Evolutionary conservation across 1,284 basidiomycete species (phyloP).

Genomic region (Pseudozyma sp.): DNA sequence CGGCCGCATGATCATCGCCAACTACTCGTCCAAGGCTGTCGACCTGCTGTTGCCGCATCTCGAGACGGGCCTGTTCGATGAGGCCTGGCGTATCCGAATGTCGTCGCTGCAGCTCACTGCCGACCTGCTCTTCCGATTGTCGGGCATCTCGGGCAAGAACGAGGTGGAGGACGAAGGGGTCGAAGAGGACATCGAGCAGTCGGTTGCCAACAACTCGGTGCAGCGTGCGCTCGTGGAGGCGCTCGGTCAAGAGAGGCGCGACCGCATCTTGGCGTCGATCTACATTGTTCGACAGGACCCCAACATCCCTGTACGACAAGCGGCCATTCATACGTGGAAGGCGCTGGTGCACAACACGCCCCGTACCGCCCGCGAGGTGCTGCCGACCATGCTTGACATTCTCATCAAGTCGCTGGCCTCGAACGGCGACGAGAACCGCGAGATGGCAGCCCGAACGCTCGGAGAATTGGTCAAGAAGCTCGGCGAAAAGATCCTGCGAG

Average conservation of each 20-base stretch:
- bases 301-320: conserved; percentile 87
- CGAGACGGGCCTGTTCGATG: conserved; percentile 93
- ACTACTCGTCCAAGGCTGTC: conserved; percentile 91
- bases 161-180: conserved; percentile 73
- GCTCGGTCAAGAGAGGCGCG: conserved; percentile 87
- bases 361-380: conserved; percentile 85
- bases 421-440: conserved; percentile 85
- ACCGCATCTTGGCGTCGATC: conserved; percentile 88
- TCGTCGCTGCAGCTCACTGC: conserved; percentile 91
- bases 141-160: conserved; percentile 92
- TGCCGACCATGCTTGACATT: conserved; percentile 75
- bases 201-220: conserved; percentile 72
- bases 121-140: conserved; percentile 96
- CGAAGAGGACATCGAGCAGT: conserved; percentile 73
- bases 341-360: conserved; percentile 84
- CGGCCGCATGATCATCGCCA: conserved; percentile 97
- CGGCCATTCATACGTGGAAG: conserved; percentile 98
- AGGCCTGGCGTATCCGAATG: conserved; percentile 93
- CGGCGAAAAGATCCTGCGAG: conserved; percentile 89
- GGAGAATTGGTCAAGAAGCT: conserved; percentile 92
- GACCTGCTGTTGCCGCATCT: conserved; percentile 94
- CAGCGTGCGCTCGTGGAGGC: conserved; percentile 86
- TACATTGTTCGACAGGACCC: conserved; percentile 95
- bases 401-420: conserved; percentile 83
- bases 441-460: conserved; percentile 74